Evolutionary conservation across 1,139 yeast genomes (phyloP).

Genomic region (Pichia sp.): DNA sequence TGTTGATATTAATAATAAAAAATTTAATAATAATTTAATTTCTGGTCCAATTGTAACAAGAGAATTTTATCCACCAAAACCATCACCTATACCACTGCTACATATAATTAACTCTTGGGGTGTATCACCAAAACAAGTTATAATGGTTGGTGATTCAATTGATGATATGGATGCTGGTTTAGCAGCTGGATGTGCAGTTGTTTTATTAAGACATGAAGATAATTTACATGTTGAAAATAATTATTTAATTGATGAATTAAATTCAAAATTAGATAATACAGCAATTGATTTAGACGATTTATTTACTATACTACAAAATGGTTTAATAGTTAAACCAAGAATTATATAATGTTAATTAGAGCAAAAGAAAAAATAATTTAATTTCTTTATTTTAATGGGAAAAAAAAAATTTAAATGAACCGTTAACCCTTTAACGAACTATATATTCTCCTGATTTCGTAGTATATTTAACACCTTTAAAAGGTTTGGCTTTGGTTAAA

Average conservation of each 20-base stretch:
- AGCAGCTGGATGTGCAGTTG: conserved; percentile 51
- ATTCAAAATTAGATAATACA: conserved; percentile 36
- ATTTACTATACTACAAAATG: conserved; percentile 33
- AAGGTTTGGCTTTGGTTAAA: conserved; percentile 66
- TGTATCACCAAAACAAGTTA: conserved; percentile 36
- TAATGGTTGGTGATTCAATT: conserved; percentile 67
- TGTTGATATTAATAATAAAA: not conserved
- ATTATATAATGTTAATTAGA: no score
- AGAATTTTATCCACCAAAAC: conserved; percentile 58
- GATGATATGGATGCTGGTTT: conserved; percentile 60
- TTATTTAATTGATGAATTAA: conserved; percentile 27
- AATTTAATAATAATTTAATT: not conserved
- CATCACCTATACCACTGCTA: conserved; percentile 52
- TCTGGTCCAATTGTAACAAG: conserved; percentile 46
- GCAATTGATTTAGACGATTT: conserved; percentile 40
- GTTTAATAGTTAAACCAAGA: conserved; percentile 25
- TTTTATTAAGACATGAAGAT: conserved; percentile 43
- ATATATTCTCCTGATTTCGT: conserved; percentile 60
- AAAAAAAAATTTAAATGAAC: not conserved
- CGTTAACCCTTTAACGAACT: conserved; percentile 31
- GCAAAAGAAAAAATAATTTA: no score
- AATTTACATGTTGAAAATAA: conserved; percentile 32
- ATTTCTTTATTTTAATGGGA: no score
- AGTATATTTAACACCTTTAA: conserved; percentile 84
- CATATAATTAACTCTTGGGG: conserved; percentile 37